Evolutionary conservation across 2,329 filamentous ascomycete species (phyloP), one percentile per base, ranked within the genome.

Genomic region (Nigrospora osmanthi): DNA sequence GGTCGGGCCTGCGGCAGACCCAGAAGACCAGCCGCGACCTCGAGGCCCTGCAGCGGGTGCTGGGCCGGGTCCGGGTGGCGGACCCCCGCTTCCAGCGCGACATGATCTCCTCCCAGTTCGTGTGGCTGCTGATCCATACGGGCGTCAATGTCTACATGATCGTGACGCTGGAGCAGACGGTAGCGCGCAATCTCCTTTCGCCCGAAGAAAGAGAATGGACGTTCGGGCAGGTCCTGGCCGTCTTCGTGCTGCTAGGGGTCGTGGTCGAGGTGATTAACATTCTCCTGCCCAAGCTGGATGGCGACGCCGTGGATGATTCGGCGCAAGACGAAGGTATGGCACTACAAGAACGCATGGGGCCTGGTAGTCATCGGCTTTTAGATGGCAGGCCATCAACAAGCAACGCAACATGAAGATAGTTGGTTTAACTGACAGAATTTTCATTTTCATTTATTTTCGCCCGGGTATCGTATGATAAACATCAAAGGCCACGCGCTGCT

Each of bases 91-190:
- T 23, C 35, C 31, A 35, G 19, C 19, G 35, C 9, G 32, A 15
- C 10, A 14, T 43, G 16, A 7, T 43, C 15, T 36, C 33, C 14
- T 33, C 33, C 13, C 42, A 43, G 6, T 17, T 43, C 3, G 17
- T 43, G 15, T 15, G 37, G 42, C 17, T 43, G 35, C n/a, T 43
- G 13, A 15, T 38, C 7, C 42, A 43, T 35, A 43, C 42, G 14
- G 42, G 42, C 7, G 37, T 43, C 42, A 43, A 43, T 14, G 30
- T 38, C n/a, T 43, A 43, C 34, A 43, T 43, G 42, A 43, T 43
- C 19, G 35, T 43, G 11, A 43, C 42, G 16, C 16, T 43, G 28
- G 42, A 43, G 35, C 42, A 43, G n/a, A 43, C 37, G 10, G 42
- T 43, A 6, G 19, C n/a, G 7, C n/a, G 17, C 12, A 43, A 43